Evolutionary conservation across 2,329 filamentous ascomycete genomes (phyloP), one percentile per base, ranked within the genome.

Genomic region (Aspergillus felis): DNA sequence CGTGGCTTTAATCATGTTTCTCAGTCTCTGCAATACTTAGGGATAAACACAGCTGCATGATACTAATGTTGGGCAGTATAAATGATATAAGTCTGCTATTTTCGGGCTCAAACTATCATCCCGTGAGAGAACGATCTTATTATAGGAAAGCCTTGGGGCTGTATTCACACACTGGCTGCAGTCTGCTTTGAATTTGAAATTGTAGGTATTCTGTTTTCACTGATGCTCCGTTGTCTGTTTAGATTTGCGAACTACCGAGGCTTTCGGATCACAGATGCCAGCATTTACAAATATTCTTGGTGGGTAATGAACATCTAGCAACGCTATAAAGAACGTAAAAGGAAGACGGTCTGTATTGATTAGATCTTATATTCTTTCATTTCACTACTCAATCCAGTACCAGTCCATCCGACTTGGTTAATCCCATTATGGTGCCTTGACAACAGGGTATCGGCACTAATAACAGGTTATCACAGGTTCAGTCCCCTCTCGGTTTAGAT

Each of bases 401-500:
- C 6, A 14, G 32, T 38, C 14, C 5, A 38, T 38, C 32, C 32
- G 32, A 14, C 14, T 38, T 17, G 32, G 14, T 17, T 38, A 7
- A 17, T 38, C 32, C 32, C 14, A 38, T 17, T 17, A n/a, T 17
- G 32, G 32, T 35, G 14, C 12, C 32, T 17, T 35, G 14, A 17
- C 14, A 7, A 5, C 32, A 6, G 4, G 5, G 14, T 35, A 35
- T 17, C 32, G 14, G 32, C 32, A 35, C 32, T 35, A 35, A 35
- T 35, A 17, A 17, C 32, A 14, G 32, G 14, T 7, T 14, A 32
- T 32, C 29, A 32, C 29, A 14, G 10, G 12, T 14, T 17, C 32
- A 3, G 5, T 3, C 32, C 32, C 6, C 32, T 32, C 10, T 7
- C 5, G 14, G 5, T 66, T 59, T 65, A 61, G 42, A 67, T 66